Conservation (phyloP, 768 basidiomycete genomes). For the Boletus pseudo-olivaceus region DNA sequence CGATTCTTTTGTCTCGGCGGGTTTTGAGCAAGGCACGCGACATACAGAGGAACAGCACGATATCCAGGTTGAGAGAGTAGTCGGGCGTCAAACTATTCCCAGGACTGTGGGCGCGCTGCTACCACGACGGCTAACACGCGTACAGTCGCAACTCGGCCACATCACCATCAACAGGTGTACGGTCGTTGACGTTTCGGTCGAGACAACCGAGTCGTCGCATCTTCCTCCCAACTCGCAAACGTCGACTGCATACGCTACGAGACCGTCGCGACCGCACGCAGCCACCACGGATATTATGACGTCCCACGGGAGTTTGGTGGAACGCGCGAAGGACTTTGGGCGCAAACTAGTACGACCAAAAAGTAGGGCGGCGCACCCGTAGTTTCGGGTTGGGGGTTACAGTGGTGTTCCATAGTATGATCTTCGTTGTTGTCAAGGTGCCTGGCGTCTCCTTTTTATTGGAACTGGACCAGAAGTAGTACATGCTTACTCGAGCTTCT, state of each 20-base stretch:
- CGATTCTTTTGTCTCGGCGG: slow-evolving; percentile 42
- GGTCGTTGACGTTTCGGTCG: slow-evolving; percentile 47
- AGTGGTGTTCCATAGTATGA: slow-evolving; percentile 10
- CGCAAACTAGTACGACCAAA: slow-evolving; percentile 44
- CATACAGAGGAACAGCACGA: slow-evolving; percentile 45
- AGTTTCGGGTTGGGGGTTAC: slow-evolving; percentile 16
- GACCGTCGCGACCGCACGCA: slow-evolving; percentile 33
- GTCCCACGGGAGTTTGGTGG: slow-evolving; percentile 29
- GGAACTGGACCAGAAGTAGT: slow-evolving; percentile 4
- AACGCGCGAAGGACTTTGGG: slow-evolving; percentile 40
- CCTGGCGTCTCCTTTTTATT: slow-evolving; percentile 16
- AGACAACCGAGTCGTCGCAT: slow-evolving; percentile 33
- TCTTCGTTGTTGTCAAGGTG: slow-evolving; percentile 28
- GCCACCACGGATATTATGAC: slow-evolving; percentile 32
- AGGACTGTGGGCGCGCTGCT: slow-evolving; percentile 41
- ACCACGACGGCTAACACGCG: slow-evolving; percentile 44
- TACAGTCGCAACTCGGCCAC: slow-evolving; percentile 39
- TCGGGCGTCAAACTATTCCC: slow-evolving; percentile 40
- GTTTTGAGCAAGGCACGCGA: slow-evolving; percentile 31
- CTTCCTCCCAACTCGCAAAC: neutral
- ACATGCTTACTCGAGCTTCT: slow-evolving; percentile 16
- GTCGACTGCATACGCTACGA: slow-evolving; percentile 22
- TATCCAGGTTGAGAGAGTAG: slow-evolving; percentile 47
- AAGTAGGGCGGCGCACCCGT: slow-evolving; percentile 20
- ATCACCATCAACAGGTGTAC: slow-evolving; percentile 29